Evolutionary conservation across 495 filamentous ascomycete species (phyloP).

Genomic region (Bathelium albidoporum): DNA sequence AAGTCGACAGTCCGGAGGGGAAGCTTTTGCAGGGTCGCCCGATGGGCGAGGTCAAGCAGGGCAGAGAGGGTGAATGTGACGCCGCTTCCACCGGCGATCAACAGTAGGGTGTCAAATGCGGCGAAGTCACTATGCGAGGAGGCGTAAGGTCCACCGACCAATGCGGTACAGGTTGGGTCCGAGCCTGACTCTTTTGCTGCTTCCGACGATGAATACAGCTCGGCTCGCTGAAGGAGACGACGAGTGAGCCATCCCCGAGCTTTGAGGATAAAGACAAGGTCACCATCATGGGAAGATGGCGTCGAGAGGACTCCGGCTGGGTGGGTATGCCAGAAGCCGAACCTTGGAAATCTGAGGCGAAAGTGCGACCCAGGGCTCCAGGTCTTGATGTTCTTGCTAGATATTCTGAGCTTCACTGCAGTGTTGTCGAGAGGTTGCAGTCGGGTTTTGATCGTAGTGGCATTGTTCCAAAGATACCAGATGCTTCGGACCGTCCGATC

Average conservation of each 20-base stretch:
- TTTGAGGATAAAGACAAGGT: slow-evolving; percentile 62
- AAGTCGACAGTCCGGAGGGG: slow-evolving; percentile 10
- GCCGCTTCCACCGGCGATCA: slow-evolving; percentile 48
- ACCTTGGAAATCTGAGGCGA: slow-evolving; percentile 50
- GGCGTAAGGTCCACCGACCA: slow-evolving; percentile 45
- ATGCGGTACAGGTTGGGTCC: background rate
- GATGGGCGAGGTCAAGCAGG: slow-evolving; percentile 14
- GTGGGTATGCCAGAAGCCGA: slow-evolving; percentile 44
- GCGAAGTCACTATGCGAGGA: slow-evolving; percentile 26
- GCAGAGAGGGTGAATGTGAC: slow-evolving; percentile 13
- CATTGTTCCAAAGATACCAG: slow-evolving; percentile 51
- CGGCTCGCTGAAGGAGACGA: slow-evolving; percentile 53
- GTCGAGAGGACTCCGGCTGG: slow-evolving; percentile 71
- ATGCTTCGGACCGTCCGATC: slow-evolving; percentile 52
- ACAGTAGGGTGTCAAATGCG: slow-evolving; percentile 45
- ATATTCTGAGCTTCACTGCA: slow-evolving; percentile 59
- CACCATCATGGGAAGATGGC: slow-evolving; percentile 37
- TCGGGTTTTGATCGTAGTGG: slow-evolving; percentile 53
- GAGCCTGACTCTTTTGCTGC: background rate
- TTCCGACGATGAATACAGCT: slow-evolving; percentile 29
- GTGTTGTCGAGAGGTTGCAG: slow-evolving; percentile 52
- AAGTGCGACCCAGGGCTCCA: slow-evolving; percentile 76
- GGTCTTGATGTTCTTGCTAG: slow-evolving; percentile 49
- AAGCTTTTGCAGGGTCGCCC: slow-evolving; percentile 9
- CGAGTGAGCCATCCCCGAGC: slow-evolving; percentile 62